Evolutionary conservation across 257 asterid genomes (phyloP), one percentile per base, ranked within the genome.

Genomic region (Rauvolfia tetraphylla): DNA sequence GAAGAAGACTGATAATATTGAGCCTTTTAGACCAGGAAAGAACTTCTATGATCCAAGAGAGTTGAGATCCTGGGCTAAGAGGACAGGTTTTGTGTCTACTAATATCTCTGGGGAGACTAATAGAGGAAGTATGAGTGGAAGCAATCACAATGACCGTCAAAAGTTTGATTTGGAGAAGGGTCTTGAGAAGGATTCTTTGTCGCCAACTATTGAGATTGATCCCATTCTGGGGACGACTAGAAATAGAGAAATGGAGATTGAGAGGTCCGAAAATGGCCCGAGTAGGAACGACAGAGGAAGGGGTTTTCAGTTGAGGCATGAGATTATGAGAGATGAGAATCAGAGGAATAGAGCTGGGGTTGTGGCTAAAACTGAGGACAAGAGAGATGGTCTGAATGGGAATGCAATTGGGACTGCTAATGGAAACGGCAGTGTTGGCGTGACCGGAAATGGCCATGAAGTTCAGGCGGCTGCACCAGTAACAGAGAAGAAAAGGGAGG

Each of bases 11-110:
- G 90, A 89, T 79, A 92, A 85, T 38, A 72, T 95, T 76, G 96
- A 91, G 74, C 97, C 97, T 54, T 95, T 95, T 88, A 92, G 86
- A 12, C 93, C 98, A 5, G 80, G 79, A 48, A 76, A 73, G 82
- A 95, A 90, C 33, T 74, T 77, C 62, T 79, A 90, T 81, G 96
- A 93, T 79, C 99, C 98, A 25, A 89, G 83, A 73, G 99, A 93
- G 81, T 82, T 95, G 85, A 88, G 90, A 87, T 93, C 99, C 81
- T 95, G 99, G 99, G 99, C 99, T 79, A 95, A 93, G 82, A 89
- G 86, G 73, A 93, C 99, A 25, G 98, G 99, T 61, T 95, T 95
- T 81, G 97, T 93, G 68, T 92, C 99, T 29, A 88, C 84, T 29
- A 88, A 83, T 27, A 86, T 92, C 65, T 93, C 99, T 54, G 89